Base-by-base conservation (phyloP, 331 rosid species). In the Malus hybrid region DNA sequence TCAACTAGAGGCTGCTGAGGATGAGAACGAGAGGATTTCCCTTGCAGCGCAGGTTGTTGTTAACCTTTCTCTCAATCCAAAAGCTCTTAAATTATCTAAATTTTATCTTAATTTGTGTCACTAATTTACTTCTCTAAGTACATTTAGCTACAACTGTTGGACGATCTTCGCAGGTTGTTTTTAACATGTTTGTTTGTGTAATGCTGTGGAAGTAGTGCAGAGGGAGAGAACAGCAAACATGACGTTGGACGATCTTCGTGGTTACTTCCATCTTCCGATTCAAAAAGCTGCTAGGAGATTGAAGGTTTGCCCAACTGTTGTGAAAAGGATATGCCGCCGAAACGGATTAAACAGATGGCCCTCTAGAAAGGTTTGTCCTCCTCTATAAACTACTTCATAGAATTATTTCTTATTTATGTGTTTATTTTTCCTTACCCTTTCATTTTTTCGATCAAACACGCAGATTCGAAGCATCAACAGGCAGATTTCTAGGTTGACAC, bases 261-360 rank as follows among this genome's bases (percentile, higher is more conserved):
- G 69, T n/a, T 75, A 76, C 66, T 87, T 91, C 44, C 93, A 88
- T 82, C 77, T 90, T 10, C 89, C 95, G 0, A 83, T 93, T 7
- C 86, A 83, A n/a, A 90, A 84, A 18, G 91, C 96, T 24, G 76
- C 95, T 3, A 76, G 16, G 74, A 46, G 46, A 20, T 22, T 88
- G 76, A 71, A 79, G 0, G 63, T 94, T 1, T 90, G 98, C 55
- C 84, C 87, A 7, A 83, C 97, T 2, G 96, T 85, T 7, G 61
- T 94, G 14, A 91, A 94, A 82, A 91, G 86, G 83, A 77, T 90
- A 6, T 90, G 97, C 60, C 95, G 98, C 32, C 76, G 60, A 64
- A 70, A 70, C 31, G 79, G 83, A 6, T 75, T 94, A 71, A 32
- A 50, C 1, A 79, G 99, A 78, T 94, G 99, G 96, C 99, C 97